Evolutionary conservation across 495 filamentous ascomycete species (phyloP), one percentile per base, ranked within the genome.

Genomic region (Neurospora sp.): DNA sequence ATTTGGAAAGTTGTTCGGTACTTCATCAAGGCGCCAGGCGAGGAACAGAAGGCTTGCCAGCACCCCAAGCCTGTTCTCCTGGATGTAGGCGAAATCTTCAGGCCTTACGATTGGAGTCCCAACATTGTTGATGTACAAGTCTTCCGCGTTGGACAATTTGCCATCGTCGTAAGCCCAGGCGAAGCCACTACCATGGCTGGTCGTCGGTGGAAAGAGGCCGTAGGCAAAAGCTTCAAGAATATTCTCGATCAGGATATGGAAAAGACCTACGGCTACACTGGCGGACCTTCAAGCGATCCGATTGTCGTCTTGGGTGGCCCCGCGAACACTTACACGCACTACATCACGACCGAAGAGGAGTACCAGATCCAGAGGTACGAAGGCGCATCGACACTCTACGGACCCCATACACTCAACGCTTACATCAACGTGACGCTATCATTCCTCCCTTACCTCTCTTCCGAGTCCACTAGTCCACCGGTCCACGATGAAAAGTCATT

Each of bases 131-230:
- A 99, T 79, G 88, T 99, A 42, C 96, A 99, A 79, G 84, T 93
- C 27, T 86, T 97, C 39, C 91, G 96, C 39, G 92, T 97, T 5
- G 96, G 96, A 9, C 94, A 97, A 78, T 83, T 99, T 20, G 84
- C 96, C 69, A 91, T 98, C 74, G 90, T 99, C 74, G 88, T 98
- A 37, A 92, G 91, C 27, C 92, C 95, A 0, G 96, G 96, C 71
- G 96, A 98, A 83, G 95, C 93, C 10, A 97, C 92, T 0, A 98
- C 95, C 2, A 99, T 99, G 95, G 90, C 94, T 12, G 95, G 96
- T 0, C 87, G 95, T 18, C 91, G 96, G 16, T 99, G 96, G 96
- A 93, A 91, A 79, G 88, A 90, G 42, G 91, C 93, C n/a, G 87
- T 98, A 27, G 79, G 84, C 18, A 81, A 35, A 18, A 35, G 27